A percentile compares a stretch with the other conserved stretches of the same genome.
Evolutionary conservation across 2,329 filamentous ascomycete genomes (phyloP).

Genomic region (Fusarium verticillioides): DNA sequence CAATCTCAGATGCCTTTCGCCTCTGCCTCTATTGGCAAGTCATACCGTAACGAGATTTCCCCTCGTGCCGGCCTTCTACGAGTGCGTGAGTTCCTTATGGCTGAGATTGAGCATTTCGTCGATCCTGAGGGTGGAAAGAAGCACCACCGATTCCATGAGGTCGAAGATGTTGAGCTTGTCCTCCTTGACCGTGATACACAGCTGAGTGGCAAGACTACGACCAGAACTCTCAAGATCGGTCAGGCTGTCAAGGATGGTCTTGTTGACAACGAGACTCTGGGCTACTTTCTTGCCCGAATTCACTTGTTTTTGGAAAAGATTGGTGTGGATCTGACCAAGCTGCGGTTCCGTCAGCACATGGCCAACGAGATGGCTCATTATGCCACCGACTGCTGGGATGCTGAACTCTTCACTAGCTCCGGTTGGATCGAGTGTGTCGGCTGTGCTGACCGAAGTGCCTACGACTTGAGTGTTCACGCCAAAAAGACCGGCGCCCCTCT

Average conservation of each 20-base stretch:
- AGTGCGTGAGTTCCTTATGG: conserved; percentile 98
- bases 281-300: conserved; percentile 96
- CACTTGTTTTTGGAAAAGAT: conserved; percentile 90
- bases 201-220: conserved; percentile 83
- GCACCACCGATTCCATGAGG: conserved; percentile 86
- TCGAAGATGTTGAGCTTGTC: conserved; percentile 84
- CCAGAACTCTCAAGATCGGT: conserved; percentile 80
- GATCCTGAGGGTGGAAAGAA: conserved; percentile 96
- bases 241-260: conserved; percentile 84
- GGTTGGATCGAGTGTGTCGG: conserved; percentile 99
- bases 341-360: conserved; percentile 98
- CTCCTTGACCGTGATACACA: conserved; percentile 89
- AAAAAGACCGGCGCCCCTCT: conserved; percentile 91
- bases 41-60: conserved; percentile 98
- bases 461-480: conserved; percentile 90
- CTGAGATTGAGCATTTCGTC: conserved; percentile 98
- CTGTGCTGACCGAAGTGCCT: conserved; percentile 94
- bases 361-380: conserved; percentile 83
- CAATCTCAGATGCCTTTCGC: conserved; percentile 96
- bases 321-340: conserved; percentile 86
- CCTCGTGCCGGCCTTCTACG: conserved; percentile 90
- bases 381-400: conserved; percentile 97
- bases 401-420: conserved; percentile 88
- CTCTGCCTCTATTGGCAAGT: conserved; percentile 96
- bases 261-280: conserved; percentile 97